phyloP scores from a whole-genome alignment of 148 eudicot species.

The Rhododendron vialii region DNA sequence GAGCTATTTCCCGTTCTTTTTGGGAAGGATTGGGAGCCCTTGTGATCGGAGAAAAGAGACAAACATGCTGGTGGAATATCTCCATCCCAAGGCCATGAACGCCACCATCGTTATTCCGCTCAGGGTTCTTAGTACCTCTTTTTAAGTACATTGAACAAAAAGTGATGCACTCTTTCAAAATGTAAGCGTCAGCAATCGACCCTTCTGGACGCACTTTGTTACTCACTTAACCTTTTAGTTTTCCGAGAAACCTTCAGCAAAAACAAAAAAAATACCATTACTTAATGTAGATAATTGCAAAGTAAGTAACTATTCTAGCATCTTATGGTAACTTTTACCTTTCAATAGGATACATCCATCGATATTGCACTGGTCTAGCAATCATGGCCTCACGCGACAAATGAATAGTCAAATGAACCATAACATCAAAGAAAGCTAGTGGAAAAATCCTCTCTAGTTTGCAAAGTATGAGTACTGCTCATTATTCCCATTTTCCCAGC shows the following conservation, averaged over 20 bases:
- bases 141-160: neutral
- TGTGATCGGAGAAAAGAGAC: neutral
- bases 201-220: constrained; percentile 9
- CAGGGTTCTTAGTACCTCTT: neutral
- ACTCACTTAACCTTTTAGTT: neutral
- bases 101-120: neutral
- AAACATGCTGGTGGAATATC: neutral
- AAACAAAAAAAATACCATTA: neutral
- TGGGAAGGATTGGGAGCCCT: neutral
- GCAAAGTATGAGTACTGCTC: neutral
- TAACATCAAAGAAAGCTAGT: constrained; percentile 5
- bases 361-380: constrained; percentile 14
- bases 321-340: neutral
- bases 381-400: constrained; percentile 10
- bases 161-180: neutral
- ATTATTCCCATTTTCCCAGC: neutral
- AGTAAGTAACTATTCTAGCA: neutral
- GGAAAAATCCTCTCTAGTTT: constrained; percentile 11
- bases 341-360: constrained; percentile 16
- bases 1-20: neutral
- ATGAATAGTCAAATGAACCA: constrained; percentile 13
- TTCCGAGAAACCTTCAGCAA: neutral
- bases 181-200: constrained; percentile 6
- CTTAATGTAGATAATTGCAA: no score
- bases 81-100: neutral